Conservation (phyloP, 2,329 filamentous ascomycete species). For the Fusarium sarcochroum region DNA sequence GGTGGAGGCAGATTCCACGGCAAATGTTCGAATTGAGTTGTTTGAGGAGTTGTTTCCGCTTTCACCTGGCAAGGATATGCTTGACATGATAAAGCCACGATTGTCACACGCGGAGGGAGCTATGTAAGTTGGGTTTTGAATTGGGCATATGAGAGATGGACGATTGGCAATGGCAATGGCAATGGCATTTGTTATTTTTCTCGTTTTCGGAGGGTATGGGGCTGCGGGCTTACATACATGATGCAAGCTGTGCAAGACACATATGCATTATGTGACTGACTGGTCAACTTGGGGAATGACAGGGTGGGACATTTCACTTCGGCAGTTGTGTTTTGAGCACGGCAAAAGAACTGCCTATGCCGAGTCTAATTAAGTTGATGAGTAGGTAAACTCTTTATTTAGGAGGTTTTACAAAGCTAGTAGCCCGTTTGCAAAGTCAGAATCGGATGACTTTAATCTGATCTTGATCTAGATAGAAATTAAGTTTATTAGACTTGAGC, state of each 20-base stretch:
- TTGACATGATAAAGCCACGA: conserved; percentile 3
- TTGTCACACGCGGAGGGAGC: not conserved
- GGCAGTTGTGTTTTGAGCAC: conserved; percentile 15
- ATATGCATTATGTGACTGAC: not conserved
- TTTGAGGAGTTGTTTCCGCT: conserved; percentile 2
- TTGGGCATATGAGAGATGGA: conserved; percentile 2
- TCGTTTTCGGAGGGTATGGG: not conserved
- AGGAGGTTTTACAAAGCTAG: conserved; percentile 2
- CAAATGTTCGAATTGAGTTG: conserved; percentile 2
- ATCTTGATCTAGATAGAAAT: not conserved
- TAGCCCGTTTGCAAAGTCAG: conserved; percentile 1
- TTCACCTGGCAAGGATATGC: conserved; percentile 29
- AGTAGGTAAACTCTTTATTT: conserved; percentile 4
- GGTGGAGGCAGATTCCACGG: conserved; percentile 2
- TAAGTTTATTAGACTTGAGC: conserved; percentile 3
- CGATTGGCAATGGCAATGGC: conserved; percentile 23
- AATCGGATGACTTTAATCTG: conserved; percentile 7
- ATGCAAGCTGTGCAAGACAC: not conserved
- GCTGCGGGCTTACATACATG: conserved; percentile 3
- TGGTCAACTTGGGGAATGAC: not conserved
- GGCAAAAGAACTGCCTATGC: not conserved
- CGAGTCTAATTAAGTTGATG: not conserved
- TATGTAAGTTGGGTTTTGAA: conserved; percentile 4
- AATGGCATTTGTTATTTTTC: not conserved
- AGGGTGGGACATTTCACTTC: not conserved